Percentiles rank a stretch among this genome's conserved stretches.
These are phyloP conservation scores for Russula sp. DNA, from an alignment of 768 basidiomycete species.

Conservation along the genomic window DNA sequence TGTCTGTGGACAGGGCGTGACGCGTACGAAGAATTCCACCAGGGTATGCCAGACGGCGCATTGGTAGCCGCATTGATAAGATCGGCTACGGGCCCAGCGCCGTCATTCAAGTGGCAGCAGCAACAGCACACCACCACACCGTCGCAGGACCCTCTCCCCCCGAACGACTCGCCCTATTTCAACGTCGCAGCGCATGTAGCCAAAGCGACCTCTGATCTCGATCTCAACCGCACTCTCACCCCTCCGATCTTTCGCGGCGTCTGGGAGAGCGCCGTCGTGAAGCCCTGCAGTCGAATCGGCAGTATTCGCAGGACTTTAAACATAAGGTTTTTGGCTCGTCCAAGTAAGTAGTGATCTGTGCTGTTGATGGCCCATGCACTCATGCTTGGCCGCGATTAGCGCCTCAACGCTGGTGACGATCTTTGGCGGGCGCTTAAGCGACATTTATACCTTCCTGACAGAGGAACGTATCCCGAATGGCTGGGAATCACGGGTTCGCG, in stretches of 20 bases:
- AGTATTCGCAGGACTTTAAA: constrained; percentile 47
- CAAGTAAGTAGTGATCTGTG: constrained; percentile 48
- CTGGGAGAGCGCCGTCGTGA: constrained; percentile 61
- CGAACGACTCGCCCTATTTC: constrained; percentile 20
- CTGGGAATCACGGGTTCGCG: constrained; percentile 63
- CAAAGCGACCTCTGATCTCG: constrained; percentile 11
- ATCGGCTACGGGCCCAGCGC: constrained; percentile 56
- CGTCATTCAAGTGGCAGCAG: neutral
- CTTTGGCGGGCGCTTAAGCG: constrained; percentile 60
- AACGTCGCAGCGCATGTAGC: constrained; percentile 13
- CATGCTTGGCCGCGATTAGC: constrained; percentile 37
- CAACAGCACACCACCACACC: neutral
- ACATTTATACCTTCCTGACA: constrained; percentile 52
- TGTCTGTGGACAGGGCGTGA: constrained; percentile 50
- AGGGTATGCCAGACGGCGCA: constrained; percentile 47
- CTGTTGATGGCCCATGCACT: neutral
- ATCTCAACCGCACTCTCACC: constrained; percentile 44
- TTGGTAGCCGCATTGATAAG: constrained; percentile 56
- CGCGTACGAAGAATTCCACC: constrained; percentile 45
- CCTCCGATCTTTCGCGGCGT: constrained; percentile 55
- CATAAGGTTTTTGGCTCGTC: constrained; percentile 65
- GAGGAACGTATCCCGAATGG: constrained; percentile 70
- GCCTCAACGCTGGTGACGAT: constrained; percentile 60
- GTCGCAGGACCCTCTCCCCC: constrained; percentile 5
- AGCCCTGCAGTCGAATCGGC: constrained; percentile 50